Percentiles rank a stretch among this genome's conserved stretches.
phyloP scores from a whole-genome alignment of 2,329 filamentous ascomycete species.

The Ophiostoma ips region DNA sequence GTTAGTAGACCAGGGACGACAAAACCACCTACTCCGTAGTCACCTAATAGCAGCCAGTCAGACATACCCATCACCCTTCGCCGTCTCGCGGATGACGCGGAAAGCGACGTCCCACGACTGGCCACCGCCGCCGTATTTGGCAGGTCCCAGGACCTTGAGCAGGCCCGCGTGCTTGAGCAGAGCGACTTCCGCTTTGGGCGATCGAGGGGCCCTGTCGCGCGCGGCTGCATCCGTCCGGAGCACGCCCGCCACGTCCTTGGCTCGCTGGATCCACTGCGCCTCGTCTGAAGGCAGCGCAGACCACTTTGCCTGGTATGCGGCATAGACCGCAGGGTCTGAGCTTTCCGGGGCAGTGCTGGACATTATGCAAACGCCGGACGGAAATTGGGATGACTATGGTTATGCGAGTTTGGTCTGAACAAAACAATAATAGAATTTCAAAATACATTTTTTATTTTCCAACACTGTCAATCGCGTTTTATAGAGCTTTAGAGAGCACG shows the following conservation, averaged over 20 bases:
- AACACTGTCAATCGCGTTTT: no score
- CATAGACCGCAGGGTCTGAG: slow-evolving; percentile 26
- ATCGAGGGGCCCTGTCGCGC: slow-evolving; percentile 26
- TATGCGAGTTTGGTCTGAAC: no score
- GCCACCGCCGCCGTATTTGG: slow-evolving; percentile 29
- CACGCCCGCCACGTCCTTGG: slow-evolving; percentile 24
- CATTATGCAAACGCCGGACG: background rate
- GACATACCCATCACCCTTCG: slow-evolving; percentile 44
- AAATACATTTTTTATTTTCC: no score
- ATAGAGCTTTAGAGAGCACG: no score
- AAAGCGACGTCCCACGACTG: slow-evolving; percentile 38
- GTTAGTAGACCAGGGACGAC: background rate
- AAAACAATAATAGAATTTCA: no score
- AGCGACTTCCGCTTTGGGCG: slow-evolving; percentile 25
- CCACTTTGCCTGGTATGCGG: slow-evolving; percentile 25
- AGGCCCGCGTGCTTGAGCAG: slow-evolving; percentile 29
- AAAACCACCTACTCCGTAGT: no score
- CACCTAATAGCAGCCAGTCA: no score
- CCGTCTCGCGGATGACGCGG: slow-evolving; percentile 45
- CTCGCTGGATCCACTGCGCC: slow-evolving; percentile 25
- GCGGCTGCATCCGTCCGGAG: slow-evolving; percentile 21
- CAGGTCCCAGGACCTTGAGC: slow-evolving; percentile 25
- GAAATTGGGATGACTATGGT: no score
- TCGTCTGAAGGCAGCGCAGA: slow-evolving; percentile 19
- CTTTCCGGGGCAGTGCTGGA: background rate